Base-by-base conservation (phyloP, 345 rosid genomes). In the Combretum micranthum region DNA sequence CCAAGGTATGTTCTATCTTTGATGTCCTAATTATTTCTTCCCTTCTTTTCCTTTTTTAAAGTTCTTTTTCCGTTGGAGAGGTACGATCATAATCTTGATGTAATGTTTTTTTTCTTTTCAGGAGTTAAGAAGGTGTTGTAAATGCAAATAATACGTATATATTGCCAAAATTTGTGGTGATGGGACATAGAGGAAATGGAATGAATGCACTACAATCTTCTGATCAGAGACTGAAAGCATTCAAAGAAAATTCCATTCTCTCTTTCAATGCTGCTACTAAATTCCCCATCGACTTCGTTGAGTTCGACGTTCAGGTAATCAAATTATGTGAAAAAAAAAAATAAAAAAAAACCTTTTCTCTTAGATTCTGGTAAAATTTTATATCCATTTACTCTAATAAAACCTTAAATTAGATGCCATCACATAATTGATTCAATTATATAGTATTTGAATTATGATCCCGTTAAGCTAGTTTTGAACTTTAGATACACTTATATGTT, bases 231-330 rank as follows among this genome's bases (percentile, higher is more conserved):
- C 79, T 78, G 81, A 81, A 60, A 71, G 82, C 76, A 46, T 60
- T 83, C 63, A 90, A 84, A 45, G 97, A 89, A 72, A 94, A 94
- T 75, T 80, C 96, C 3, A 78, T 89, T 47, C 52, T 67, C 18
- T 94, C 97, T 17, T 94, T 94, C 71, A 81, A 90, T 50, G 44
- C 79, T 9, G 95, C 97, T 23, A 81, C 96, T 22, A 72, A 81
- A 21, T 80, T 68, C 52, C 95, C 95, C 0, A 53, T 85, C 49
- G 92, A 90, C 69, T 94, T 80, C 75, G 57, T 90, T 43, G 99
- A 94, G 68, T 94, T 94, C 20, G 99, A 90, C 61, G 97, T 94
- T 75, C 97, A 94, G 97, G 99, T 94, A 52, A 50, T 20, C 53
- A 50, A 14, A 20, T 10, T 11, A 20, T 20, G 4, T 50, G 39